phyloP scores from a whole-genome alignment of 164 flowering plant genomes.

The Pachysandra terminalis region DNA sequence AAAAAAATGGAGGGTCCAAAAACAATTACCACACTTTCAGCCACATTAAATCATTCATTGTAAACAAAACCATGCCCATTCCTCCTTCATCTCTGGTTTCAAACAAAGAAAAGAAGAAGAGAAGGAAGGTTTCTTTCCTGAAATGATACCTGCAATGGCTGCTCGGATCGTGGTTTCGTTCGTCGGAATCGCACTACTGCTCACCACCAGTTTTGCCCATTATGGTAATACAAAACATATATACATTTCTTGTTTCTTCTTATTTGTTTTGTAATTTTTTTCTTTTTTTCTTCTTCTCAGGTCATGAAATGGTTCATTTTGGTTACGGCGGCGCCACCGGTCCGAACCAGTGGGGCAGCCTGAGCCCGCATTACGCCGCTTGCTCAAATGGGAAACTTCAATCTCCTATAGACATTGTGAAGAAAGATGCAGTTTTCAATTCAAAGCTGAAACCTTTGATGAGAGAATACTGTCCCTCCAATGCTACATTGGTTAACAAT shows the following conservation, averaged over 20 bases:
- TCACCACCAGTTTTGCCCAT: constrained; percentile 2
- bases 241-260: not conserved
- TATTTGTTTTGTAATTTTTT: not conserved
- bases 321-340: constrained; percentile 40
- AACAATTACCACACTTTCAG: too few relatives aligned
- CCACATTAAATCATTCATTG: too few relatives aligned
- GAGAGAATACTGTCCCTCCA: constrained; percentile 34
- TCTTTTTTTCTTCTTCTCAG: not conserved
- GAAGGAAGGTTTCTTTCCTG: not conserved
- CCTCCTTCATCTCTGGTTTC: too few relatives aligned
- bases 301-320: constrained; percentile 11
- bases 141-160: constrained; percentile 14
- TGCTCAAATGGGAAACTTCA: constrained; percentile 49
- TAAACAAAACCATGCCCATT: too few relatives aligned
- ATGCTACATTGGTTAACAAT: constrained; percentile 48
- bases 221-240: constrained; percentile 3
- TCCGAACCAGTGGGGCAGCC: constrained; percentile 55
- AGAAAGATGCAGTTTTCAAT: constrained; percentile 11
- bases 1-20: too few relatives aligned
- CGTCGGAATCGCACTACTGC: not conserved
- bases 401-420: constrained; percentile 55
- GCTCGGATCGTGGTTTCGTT: not conserved
- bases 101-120: too few relatives aligned
- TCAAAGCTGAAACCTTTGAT: constrained; percentile 26
- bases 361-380: constrained; percentile 24